These are phyloP conservation scores for Artemisia argyi DNA, from an alignment of 129 eudicot genomes.

Conservation along the genomic window DNA sequence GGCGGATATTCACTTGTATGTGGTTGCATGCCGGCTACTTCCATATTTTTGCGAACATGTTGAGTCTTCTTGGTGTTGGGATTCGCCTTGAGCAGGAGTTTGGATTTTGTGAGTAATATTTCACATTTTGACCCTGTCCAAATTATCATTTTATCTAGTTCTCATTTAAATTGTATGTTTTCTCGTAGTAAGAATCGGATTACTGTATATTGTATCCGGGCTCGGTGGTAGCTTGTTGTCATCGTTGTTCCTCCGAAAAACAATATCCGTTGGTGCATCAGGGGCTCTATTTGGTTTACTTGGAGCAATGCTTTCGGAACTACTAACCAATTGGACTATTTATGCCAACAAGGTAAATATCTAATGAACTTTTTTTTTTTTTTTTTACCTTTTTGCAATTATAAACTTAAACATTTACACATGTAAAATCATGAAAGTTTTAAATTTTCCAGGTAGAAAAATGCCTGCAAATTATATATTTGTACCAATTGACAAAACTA, in stretches of 20 bases:
- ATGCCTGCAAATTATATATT: no score
- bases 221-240: constrained; percentile 77
- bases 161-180: not conserved
- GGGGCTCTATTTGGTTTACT: constrained; percentile 91
- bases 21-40: constrained; percentile 89
- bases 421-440: no score
- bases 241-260: constrained; percentile 48
- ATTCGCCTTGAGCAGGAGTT: constrained; percentile 91
- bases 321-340: constrained; percentile 79
- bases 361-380: not conserved
- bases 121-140: not conserved
- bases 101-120: constrained; percentile 54
- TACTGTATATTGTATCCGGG: constrained; percentile 62
- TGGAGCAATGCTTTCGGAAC: constrained; percentile 91
- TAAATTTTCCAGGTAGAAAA: no score
- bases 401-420: no score
- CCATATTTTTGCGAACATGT: constrained; percentile 76
- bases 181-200: constrained; percentile 60
- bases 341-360: constrained; percentile 61
- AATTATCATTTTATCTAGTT: not conserved
- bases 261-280: constrained; percentile 88
- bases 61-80: constrained; percentile 65
- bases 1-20: constrained; percentile 68
- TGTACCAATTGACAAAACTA: no score
- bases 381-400: no score